phyloP scores from a whole-genome alignment of 2,329 filamentous ascomycete genomes.

The Xylaria arbuscula region DNA sequence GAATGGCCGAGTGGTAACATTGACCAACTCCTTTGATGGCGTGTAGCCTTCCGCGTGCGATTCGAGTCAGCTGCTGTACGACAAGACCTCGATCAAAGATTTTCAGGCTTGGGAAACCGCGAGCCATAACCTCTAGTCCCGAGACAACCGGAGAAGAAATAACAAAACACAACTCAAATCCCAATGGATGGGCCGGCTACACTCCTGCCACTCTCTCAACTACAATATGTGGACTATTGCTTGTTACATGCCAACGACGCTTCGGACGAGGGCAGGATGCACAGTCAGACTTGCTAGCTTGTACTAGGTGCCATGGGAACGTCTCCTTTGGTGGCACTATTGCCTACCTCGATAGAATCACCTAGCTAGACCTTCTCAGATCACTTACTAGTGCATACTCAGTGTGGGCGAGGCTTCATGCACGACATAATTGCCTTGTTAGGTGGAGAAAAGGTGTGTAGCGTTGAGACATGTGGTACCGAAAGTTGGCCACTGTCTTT shows the following conservation, averaged over 20 bases:
- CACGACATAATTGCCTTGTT: conserved; percentile 44
- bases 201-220: conserved; percentile 28
- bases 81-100: conserved; percentile 41
- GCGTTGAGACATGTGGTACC: conserved; percentile 29
- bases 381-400: conserved; percentile 22
- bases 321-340: conserved; percentile 12
- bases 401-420: conserved; percentile 42
- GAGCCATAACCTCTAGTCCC: conserved; percentile 24
- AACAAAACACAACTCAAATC: conserved; percentile 36
- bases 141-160: conserved; percentile 10
- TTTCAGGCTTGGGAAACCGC: conserved; percentile 33
- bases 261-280: conserved; percentile 31
- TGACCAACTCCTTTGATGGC: conserved; percentile 41
- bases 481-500: conserved; percentile 29
- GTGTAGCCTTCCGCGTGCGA: conserved; percentile 44
- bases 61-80: conserved; percentile 45
- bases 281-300: conserved; percentile 32
- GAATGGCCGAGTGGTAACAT: conserved; percentile 44
- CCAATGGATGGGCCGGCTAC: conserved; percentile 30
- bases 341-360: conserved; percentile 19
- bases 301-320: conserved; percentile 4
- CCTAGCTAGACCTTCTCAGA: neutral
- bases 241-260: conserved; percentile 35
- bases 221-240: conserved; percentile 20
- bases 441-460: conserved; percentile 37